These are phyloP conservation scores for Mycena galopus DNA, from an alignment of 768 basidiomycete genomes.

Conservation along the genomic window DNA sequence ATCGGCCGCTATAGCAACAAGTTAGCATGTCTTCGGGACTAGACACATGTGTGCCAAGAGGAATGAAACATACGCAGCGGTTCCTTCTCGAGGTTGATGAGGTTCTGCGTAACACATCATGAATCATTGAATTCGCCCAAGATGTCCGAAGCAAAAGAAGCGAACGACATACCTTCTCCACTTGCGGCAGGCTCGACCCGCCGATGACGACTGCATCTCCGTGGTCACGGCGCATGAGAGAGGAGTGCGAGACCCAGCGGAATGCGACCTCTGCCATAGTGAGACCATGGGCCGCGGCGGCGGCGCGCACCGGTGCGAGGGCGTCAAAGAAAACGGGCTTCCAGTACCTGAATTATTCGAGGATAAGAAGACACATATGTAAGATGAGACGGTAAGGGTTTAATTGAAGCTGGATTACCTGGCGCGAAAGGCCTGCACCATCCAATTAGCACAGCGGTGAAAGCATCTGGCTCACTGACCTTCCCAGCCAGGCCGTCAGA, in stretches of 20 bases:
- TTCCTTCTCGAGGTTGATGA: conserved; percentile 43
- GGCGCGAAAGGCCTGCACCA: not conserved
- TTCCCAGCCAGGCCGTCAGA: too few relatives aligned
- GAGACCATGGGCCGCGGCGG: conserved; percentile 59
- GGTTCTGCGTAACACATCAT: conserved; percentile 35
- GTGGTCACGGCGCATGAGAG: not conserved
- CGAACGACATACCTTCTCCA: not conserved
- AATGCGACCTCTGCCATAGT: conserved; percentile 67
- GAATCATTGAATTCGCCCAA: not conserved
- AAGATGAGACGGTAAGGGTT: too few relatives aligned
- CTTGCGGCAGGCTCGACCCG: not conserved
- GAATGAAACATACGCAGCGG: conserved; percentile 39
- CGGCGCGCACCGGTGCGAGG: conserved; percentile 57
- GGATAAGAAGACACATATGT: too few relatives aligned
- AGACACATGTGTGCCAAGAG: too few relatives aligned
- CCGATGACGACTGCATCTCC: conserved; percentile 15
- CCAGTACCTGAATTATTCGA: conserved; percentile 59
- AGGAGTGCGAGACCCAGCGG: conserved; percentile 73
- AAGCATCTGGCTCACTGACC: too few relatives aligned
- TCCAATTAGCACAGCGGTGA: too few relatives aligned
- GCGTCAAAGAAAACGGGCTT: conserved; percentile 65
- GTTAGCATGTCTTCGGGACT: too few relatives aligned
- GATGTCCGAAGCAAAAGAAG: too few relatives aligned
- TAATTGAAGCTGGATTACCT: not conserved
- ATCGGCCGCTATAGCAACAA: not conserved